Evolutionary conservation across 2,329 filamentous ascomycete species (phyloP), one percentile per base, ranked within the genome.

Genomic region (Hymenoscyphus fraxineus): DNA sequence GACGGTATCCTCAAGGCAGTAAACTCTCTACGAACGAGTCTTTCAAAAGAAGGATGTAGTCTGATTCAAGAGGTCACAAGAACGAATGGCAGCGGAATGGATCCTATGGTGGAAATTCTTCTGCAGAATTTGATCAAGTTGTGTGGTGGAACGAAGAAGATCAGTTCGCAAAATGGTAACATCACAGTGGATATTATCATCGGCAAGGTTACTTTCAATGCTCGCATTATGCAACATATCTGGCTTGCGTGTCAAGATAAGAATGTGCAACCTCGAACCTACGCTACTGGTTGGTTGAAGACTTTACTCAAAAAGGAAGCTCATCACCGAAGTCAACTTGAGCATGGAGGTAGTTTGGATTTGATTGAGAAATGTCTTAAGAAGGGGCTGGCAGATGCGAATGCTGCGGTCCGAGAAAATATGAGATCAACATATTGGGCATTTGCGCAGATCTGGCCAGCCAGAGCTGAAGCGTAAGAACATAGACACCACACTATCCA

Each of bases 81-180:
- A 69, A 87, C 84, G 9, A 87, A 91, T 57, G 93, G 93, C 0
- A 83, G 92, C 1, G 89, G 84, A 51, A 87, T 97, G 72, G 94
- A 98, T 73, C 85, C 89, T 12, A 91, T 96, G 87, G 89, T 95
- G 7, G 94, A 98, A 77, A 86, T 97, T 60, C 82, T 97, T 27
- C 86, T 98, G 78, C 93, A 97, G 73, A 89, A 87, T 35, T 86
- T 97, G 71, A 87, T 98, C 79, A 97, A 97, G 78, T 85, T 97
- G 68, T 93, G 90, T 69, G 92, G 88, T 10, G 88, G 88, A 31
- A 96, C 94, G 58, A 99, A 99, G 78, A 96, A 96, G 77, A 97
- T 99, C 70, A 88, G 86, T 64, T 92, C 92, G 0, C 89, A 96
- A 73, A 88, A 90, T 68, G 94, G 91, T 61, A 93, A 96, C 73